phyloP scores from a whole-genome alignment of 2,329 filamentous ascomycete genomes.

The Sporothrix inflata region DNA sequence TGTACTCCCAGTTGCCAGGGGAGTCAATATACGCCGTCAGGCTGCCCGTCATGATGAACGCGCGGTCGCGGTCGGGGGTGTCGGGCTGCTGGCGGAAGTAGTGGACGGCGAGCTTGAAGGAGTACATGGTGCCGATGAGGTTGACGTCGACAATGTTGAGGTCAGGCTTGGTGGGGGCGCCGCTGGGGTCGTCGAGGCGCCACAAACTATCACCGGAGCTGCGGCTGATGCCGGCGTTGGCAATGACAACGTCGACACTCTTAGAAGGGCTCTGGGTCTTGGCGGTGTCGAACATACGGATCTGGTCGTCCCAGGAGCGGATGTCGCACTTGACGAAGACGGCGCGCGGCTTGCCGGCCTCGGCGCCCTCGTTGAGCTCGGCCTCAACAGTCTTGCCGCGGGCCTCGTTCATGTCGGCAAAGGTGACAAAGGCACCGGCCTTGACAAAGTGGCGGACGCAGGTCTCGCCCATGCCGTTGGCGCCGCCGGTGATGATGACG shows the following conservation, averaged over 20 bases:
- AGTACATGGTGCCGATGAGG: conserved; percentile 20
- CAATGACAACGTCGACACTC: conserved; percentile 20
- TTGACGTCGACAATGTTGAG: conserved; percentile 24
- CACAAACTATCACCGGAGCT: conserved; percentile 21
- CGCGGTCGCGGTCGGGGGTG: not conserved
- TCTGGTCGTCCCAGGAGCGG: conserved; percentile 21
- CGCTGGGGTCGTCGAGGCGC: conserved; percentile 17
- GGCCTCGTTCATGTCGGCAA: conserved; percentile 23
- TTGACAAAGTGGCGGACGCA: conserved; percentile 17
- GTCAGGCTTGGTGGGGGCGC: conserved; percentile 18
- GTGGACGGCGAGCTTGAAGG: conserved; percentile 25
- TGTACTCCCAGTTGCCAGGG: conserved; percentile 27
- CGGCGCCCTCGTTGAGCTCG: conserved; percentile 13
- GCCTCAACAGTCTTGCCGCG: conserved; percentile 16
- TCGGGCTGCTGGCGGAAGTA: conserved; percentile 27
- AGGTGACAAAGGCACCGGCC: conserved; percentile 23
- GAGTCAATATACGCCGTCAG: conserved; percentile 17
- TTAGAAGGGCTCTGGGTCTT: conserved; percentile 19
- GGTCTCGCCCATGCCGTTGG: conserved; percentile 24
- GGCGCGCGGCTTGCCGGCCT: not conserved
- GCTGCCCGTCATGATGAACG: conserved; percentile 18
- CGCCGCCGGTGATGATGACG: conserved; percentile 18
- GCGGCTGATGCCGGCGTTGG: conserved; percentile 25
- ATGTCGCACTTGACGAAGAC: conserved; percentile 25
- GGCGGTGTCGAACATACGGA: conserved; percentile 19